These are phyloP conservation scores for Pelagomonas calceolata DNA, from an alignment of 108 stramenopile species.

Conservation along the genomic window DNA sequence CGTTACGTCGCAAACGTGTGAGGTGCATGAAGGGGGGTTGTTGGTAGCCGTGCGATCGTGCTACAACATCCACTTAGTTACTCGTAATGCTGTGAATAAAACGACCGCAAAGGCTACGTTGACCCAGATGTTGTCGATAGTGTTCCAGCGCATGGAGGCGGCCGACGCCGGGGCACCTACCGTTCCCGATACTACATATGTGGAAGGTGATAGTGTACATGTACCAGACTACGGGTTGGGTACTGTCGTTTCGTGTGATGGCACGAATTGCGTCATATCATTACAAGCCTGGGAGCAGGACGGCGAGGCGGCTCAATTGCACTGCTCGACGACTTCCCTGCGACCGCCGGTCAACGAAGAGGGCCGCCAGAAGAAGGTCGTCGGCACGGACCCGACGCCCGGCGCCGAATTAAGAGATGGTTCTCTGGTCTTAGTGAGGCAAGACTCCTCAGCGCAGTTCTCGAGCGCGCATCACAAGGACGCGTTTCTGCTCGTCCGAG, in stretches of 20 bases:
- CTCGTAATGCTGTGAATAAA: constrained; percentile 65
- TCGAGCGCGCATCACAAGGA: constrained; percentile 78
- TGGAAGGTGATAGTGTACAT: not conserved
- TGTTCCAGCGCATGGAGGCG: constrained; percentile 83
- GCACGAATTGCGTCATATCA: too few relatives aligned
- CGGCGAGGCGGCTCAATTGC: too few relatives aligned
- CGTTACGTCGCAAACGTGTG: constrained; percentile 30
- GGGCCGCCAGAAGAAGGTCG: too few relatives aligned
- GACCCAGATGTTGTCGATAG: constrained; percentile 77
- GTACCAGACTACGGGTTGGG: not conserved
- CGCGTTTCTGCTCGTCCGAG: constrained; percentile 84
- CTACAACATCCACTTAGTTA: constrained; percentile 82
- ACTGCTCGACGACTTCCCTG: too few relatives aligned
- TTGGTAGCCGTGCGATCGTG: constrained; percentile 78
- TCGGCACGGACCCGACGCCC: too few relatives aligned
- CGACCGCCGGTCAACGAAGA: too few relatives aligned
- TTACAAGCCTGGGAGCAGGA: too few relatives aligned
- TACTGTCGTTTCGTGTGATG: not conserved
- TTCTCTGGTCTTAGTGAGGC: too few relatives aligned
- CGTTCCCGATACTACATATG: not conserved
- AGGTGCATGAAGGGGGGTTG: constrained; percentile 66
- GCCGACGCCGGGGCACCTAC: constrained; percentile 43
- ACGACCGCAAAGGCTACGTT: constrained; percentile 88
- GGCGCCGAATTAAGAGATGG: too few relatives aligned
- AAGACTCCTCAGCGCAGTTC: constrained; percentile 47